A percentile compares a stretch with the other conserved stretches of the same genome.
Evolutionary conservation across 495 filamentous ascomycete genomes (phyloP).

Genomic region (Neurospora cerealis): DNA sequence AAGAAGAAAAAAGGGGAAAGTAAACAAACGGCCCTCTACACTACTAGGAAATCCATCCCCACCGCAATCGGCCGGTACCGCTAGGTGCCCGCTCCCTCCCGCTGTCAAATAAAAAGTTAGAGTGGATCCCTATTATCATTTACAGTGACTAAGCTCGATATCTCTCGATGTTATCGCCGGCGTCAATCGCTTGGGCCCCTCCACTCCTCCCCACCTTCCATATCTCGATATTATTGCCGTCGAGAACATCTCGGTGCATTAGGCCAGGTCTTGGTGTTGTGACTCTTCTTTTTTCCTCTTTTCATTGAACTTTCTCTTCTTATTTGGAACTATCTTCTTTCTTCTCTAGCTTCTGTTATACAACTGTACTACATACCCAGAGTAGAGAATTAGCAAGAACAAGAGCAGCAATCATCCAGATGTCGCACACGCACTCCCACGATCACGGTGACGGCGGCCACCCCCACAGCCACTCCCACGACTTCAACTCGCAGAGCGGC

Average conservation of each 20-base stretch:
- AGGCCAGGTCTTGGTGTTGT: background rate
- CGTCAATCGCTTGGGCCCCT: background rate
- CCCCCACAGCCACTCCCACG: constrained; percentile 48
- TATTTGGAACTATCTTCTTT: background rate
- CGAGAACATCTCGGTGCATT: background rate
- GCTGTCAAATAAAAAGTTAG: background rate
- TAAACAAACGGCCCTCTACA: background rate
- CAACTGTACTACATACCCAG: background rate
- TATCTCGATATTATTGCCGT: background rate
- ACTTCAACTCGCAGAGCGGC: constrained; percentile 49
- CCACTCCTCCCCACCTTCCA: background rate
- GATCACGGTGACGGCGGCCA: constrained; percentile 15
- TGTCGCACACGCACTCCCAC: constrained; percentile 19
- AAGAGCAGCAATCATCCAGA: background rate
- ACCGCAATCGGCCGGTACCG: background rate
- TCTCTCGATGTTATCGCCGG: background rate
- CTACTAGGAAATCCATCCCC: too few species aligned
- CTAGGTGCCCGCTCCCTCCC: too few species aligned
- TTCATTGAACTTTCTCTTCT: too few species aligned
- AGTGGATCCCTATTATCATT: background rate
- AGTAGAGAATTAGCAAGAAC: background rate
- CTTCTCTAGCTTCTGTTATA: background rate
- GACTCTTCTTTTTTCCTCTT: background rate
- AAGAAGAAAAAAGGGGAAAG: background rate
- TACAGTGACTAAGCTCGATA: background rate